A percentile compares a stretch with the other conserved stretches of the same genome.
phyloP scores from a whole-genome alignment of 129 eudicot species.

The Lactuca saligna region DNA sequence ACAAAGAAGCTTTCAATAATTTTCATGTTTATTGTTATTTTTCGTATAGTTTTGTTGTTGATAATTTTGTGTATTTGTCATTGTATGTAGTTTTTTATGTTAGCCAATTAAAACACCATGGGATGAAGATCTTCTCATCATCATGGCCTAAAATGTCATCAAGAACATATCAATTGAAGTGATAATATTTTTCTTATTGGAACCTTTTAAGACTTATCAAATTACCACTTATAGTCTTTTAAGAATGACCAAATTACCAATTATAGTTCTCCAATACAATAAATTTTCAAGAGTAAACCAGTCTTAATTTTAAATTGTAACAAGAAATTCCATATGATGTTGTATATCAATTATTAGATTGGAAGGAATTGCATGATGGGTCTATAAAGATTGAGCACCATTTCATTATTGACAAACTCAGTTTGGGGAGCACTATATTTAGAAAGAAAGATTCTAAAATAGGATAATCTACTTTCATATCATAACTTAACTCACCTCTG shows the following conservation, averaged over 20 bases:
- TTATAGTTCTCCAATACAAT: background rate
- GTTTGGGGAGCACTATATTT: constrained; percentile 73
- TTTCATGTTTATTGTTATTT: background rate
- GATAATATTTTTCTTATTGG: background rate
- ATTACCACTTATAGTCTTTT: background rate
- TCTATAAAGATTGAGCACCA: constrained; percentile 92
- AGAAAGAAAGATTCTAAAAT: constrained; percentile 88
- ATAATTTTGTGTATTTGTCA: too few relatives aligned
- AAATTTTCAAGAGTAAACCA: too few relatives aligned
- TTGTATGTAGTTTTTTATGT: constrained; percentile 5
- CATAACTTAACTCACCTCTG: too few relatives aligned
- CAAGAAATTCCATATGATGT: constrained; percentile 88
- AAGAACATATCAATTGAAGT: constrained; percentile 83
- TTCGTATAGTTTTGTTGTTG: background rate
- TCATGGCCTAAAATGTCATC: constrained; percentile 91
- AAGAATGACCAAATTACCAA: background rate
- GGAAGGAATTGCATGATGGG: constrained; percentile 85
- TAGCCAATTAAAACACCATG: constrained; percentile 91
- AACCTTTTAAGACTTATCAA: background rate
- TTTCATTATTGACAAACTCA: too few relatives aligned
- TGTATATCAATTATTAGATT: constrained; percentile 75
- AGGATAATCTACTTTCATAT: constrained; percentile 46
- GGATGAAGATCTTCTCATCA: constrained; percentile 81
- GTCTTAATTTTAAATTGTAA: background rate
- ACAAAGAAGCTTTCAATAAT: constrained; percentile 48